These are phyloP conservation scores for Hypoxylon lenormandii DNA, from an alignment of 495 filamentous ascomycete genomes.

Conservation along the genomic window DNA sequence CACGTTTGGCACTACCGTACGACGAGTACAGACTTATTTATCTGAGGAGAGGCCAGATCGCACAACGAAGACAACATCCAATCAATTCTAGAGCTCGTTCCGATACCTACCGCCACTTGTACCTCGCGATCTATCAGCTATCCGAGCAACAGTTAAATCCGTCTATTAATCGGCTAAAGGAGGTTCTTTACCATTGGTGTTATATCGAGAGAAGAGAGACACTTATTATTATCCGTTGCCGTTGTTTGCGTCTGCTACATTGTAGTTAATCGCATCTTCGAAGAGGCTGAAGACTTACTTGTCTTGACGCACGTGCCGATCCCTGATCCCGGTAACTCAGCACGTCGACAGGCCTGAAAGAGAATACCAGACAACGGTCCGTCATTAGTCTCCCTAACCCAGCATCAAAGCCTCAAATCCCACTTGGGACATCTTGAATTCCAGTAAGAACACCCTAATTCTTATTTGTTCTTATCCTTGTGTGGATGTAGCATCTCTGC, in stretches of 20 bases:
- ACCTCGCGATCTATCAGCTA: conserved; percentile 38
- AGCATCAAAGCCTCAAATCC: conserved; percentile 9
- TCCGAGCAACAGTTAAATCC: conserved; percentile 23
- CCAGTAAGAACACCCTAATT: conserved; percentile 28
- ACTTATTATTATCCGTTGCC: conserved; percentile 17
- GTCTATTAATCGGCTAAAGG: conserved; percentile 35
- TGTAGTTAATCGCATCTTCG: conserved; percentile 26
- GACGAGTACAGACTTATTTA: conserved; percentile 44
- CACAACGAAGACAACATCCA: conserved; percentile 41
- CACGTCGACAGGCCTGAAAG: conserved; percentile 25
- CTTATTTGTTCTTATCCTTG: conserved; percentile 1
- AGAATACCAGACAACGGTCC: conserved; percentile 32
- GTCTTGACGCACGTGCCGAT: conserved; percentile 30
- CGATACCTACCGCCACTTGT: conserved; percentile 42
- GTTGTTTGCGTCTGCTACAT: conserved; percentile 15
- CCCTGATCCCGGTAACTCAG: conserved; percentile 42
- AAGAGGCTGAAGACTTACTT: conserved; percentile 42
- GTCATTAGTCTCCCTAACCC: conserved; percentile 21
- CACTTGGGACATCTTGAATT: conserved; percentile 2
- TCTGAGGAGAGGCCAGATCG: conserved; percentile 41
- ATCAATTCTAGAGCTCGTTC: conserved; percentile 36
- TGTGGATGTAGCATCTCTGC: not conserved
- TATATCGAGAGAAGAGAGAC: conserved; percentile 24
- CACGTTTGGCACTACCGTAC: conserved; percentile 24
- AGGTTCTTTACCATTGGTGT: conserved; percentile 5